These are phyloP conservation scores for Paecilomyces niveus DNA, from an alignment of 2,329 filamentous ascomycete species.

Conservation along the genomic window DNA sequence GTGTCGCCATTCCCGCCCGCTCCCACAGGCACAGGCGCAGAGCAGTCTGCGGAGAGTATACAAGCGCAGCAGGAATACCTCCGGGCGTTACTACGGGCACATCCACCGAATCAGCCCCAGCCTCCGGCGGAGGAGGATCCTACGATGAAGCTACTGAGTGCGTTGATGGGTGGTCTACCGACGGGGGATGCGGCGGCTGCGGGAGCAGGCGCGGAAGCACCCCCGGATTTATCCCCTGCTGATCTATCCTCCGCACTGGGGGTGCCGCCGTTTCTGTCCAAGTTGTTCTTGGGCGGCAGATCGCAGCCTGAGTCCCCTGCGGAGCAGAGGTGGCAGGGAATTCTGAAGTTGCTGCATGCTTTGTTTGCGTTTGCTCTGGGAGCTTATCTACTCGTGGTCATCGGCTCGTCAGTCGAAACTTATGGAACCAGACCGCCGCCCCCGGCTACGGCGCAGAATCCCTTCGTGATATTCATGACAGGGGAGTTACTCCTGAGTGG, in stretches of 20 bases:
- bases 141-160: conserved; percentile 29
- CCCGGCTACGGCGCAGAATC: conserved; percentile 38
- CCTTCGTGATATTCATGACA: conserved; percentile 40
- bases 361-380: conserved; percentile 52
- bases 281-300: conserved; percentile 29
- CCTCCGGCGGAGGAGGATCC: conserved; percentile 22
- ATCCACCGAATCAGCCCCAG: conserved; percentile 11
- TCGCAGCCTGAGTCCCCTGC: conserved; percentile 30
- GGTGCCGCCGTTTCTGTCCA: conserved; percentile 31
- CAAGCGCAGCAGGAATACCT: conserved; percentile 16
- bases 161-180: conserved; percentile 26
- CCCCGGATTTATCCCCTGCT: conserved; percentile 14
- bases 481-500: conserved; percentile 38
- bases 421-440: conserved; percentile 36
- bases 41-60: conserved; percentile 24
- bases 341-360: conserved; percentile 54
- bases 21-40: conserved; percentile 16
- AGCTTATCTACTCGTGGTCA: conserved; percentile 41
- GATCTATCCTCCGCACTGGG: conserved; percentile 38
- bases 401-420: conserved; percentile 28
- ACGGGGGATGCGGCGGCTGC: conserved; percentile 7
- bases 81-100: conserved; percentile 15
- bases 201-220: conserved; percentile 5
- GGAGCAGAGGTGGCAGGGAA: conserved; percentile 24
- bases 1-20: conserved; percentile 21